Percentiles rank a stretch among this genome's conserved stretches.
Conservation (phyloP, 169 alveolate genomes). For the Toxoplasma gondii region DNA sequence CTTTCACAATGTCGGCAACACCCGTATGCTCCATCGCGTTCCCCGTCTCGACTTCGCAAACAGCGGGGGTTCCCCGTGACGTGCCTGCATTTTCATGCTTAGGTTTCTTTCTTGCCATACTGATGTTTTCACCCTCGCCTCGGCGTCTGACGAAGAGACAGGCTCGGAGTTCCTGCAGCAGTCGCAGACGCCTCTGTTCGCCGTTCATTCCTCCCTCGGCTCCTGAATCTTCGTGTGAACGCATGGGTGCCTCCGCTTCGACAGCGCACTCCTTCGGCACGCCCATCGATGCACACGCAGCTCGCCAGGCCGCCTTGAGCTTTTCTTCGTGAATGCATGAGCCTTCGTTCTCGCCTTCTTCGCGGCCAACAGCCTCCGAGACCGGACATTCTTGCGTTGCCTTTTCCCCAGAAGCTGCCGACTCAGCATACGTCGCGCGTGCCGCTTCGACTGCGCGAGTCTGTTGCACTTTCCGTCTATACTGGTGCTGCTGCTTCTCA, state of each 20-base stretch:
- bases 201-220: background rate
- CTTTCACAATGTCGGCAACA: background rate
- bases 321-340: constrained; percentile 20
- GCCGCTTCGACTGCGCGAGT: background rate
- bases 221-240: background rate
- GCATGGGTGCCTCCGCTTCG: background rate
- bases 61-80: background rate
- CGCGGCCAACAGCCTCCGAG: background rate
- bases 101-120: background rate
- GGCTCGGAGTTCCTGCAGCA: background rate
- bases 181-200: background rate
- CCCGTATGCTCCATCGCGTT: background rate
- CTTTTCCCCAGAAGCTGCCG: background rate
- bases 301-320: constrained; percentile 32
- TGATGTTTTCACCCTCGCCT: constrained; percentile 8
- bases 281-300: constrained; percentile 37
- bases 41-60: background rate
- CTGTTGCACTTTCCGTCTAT: background rate
- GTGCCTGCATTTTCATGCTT: background rate
- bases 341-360: background rate
- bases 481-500: constrained; percentile 42
- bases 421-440: background rate
- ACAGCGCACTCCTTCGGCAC: background rate
- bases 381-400: background rate
- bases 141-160: constrained; percentile 21